Conservation (phyloP, 345 rosid species). For the Eutrema heterophyllum region DNA sequence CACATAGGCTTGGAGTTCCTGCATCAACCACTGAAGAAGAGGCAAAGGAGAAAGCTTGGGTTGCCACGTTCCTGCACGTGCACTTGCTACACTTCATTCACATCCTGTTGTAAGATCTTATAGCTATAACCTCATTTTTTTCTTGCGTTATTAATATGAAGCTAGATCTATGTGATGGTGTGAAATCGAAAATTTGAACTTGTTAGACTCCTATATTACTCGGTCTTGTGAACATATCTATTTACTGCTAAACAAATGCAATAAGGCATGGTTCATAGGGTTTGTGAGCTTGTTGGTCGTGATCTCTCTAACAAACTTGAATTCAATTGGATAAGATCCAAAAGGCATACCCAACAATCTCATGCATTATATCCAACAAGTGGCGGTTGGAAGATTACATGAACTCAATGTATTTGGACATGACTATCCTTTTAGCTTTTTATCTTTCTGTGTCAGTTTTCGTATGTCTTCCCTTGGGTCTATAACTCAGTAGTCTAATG, state of each 20-base stretch:
- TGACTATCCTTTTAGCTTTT: conserved; percentile 42
- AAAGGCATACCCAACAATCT: conserved; percentile 90
- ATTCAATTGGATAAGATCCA: conserved; percentile 91
- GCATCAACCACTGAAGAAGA: too few relatives aligned
- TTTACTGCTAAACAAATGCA: too few relatives aligned
- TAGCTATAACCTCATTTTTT: neutral
- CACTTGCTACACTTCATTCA: conserved; percentile 89
- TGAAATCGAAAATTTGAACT: too few relatives aligned
- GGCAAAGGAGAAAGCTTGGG: too few relatives aligned
- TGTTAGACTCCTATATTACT: too few relatives aligned
- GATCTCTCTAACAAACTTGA: conserved; percentile 65
- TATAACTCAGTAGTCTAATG: conserved; percentile 23
- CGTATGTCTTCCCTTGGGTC: neutral
- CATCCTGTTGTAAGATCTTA: conserved; percentile 84
- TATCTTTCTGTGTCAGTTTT: neutral
- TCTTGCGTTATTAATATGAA: too few relatives aligned
- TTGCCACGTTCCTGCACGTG: conserved; percentile 47
- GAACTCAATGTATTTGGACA: conserved; percentile 87
- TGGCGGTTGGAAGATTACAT: conserved; percentile 81
- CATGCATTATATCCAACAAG: conserved; percentile 97
- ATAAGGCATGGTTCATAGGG: conserved; percentile 42
- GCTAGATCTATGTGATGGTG: too few relatives aligned
- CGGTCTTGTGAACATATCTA: too few relatives aligned
- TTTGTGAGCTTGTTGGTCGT: conserved; percentile 70
- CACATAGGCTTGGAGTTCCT: too few relatives aligned